Conservation (phyloP, 2,329 filamentous ascomycete species). For the Gnomoniopsis sp. region DNA sequence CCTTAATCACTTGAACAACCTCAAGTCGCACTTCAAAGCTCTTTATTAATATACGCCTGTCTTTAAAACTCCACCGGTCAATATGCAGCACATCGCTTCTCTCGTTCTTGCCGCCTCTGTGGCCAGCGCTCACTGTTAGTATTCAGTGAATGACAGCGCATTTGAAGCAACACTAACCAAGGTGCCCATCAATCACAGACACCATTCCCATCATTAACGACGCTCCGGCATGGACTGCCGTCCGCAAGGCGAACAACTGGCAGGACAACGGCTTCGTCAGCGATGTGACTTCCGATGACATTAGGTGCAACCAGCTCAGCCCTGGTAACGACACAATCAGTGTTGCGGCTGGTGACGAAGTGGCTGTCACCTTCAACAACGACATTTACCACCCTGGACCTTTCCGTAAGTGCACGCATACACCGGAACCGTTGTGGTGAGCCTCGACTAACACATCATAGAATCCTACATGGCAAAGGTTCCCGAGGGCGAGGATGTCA, state of each 20-base stretch:
- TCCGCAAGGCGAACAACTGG: constrained; percentile 23
- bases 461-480: constrained; percentile 35
- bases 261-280: constrained; percentile 24
- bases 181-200: constrained; percentile 8
- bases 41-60: neutral
- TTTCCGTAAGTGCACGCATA: constrained; percentile 18
- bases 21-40: too few species aligned
- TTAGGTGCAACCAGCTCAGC: constrained; percentile 27
- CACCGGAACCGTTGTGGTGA: too few species aligned
- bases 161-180: neutral
- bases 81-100: constrained; percentile 21
- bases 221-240: constrained; percentile 20
- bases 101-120: constrained; percentile 22
- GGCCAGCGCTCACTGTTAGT: constrained; percentile 25
- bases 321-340: constrained; percentile 22
- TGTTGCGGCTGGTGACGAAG: constrained; percentile 35
- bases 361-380: constrained; percentile 36
- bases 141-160: too few species aligned
- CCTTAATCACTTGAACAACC: too few species aligned
- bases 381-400: constrained; percentile 37
- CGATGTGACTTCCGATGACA: constrained; percentile 25
- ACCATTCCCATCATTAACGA: constrained; percentile 20
- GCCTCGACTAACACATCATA: neutral
- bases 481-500: constrained; percentile 29
- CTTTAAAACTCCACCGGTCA: neutral